Conservation (phyloP, 495 filamentous ascomycete genomes). For the Endocarpon pusillum region DNA sequence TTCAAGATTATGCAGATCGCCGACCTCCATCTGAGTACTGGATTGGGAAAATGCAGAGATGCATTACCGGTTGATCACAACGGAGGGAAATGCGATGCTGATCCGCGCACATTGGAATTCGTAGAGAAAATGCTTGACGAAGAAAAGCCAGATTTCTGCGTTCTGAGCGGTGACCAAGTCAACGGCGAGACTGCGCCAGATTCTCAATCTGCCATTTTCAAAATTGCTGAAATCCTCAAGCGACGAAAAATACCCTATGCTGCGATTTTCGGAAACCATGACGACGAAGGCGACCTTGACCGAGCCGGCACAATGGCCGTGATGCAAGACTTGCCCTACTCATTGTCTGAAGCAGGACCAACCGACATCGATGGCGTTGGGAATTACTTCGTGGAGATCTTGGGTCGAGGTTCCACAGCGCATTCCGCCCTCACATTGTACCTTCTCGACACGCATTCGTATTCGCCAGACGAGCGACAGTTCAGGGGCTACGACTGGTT, state of each 20-base stretch:
- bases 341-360: conserved; percentile 65
- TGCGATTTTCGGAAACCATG: conserved; percentile 92
- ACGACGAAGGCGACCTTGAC: conserved; percentile 74
- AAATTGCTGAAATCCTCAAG: conserved; percentile 73
- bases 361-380: conserved; percentile 74
- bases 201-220: conserved; percentile 86
- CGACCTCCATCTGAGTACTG: conserved; percentile 83
- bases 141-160: conserved; percentile 80
- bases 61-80: conserved; percentile 52
- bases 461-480: conserved; percentile 75
- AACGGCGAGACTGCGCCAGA: conserved; percentile 88
- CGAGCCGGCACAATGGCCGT: conserved; percentile 67
- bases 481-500: conserved; percentile 91
- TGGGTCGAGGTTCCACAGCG: conserved; percentile 55
- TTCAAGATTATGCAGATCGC: conserved; percentile 95
- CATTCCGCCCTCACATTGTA: conserved; percentile 89
- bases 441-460: conserved; percentile 81
- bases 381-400: conserved; percentile 86
- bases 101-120: conserved; percentile 82
- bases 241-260: conserved; percentile 83
- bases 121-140: conserved; percentile 65
- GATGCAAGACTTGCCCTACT: conserved; percentile 74
- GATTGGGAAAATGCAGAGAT: conserved; percentile 70
- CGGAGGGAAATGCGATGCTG: conserved; percentile 72
- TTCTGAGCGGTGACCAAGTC: conserved; percentile 84